Evolutionary conservation across 2,329 filamentous ascomycete genomes (phyloP), one percentile per base, ranked within the genome.

Genomic region (Cladobotryum mycophilum): DNA sequence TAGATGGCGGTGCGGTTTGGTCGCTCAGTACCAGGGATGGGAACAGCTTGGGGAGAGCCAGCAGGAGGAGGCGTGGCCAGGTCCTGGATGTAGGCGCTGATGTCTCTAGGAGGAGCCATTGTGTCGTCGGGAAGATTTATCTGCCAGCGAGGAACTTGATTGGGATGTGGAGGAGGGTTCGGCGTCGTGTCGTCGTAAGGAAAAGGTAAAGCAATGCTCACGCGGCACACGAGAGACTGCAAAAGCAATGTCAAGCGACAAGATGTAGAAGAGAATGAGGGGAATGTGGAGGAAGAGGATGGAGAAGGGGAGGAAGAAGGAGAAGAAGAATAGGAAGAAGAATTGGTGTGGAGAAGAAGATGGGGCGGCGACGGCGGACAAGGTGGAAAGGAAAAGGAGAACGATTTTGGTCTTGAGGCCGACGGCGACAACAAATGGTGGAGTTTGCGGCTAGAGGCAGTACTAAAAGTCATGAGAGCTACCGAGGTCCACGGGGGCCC

Each of bases 1-100:
- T 97, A 97, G 56, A 95, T 71, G 43, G 82, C 73, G 45, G 79
- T 86, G 58, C 90, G 84, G 53, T 84, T 87, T 45, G 88, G 82
- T 54, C 77, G 74, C 68, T 88, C 81, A 43, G 86, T 85, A 55
- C 87, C 87, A 1, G 89, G 85, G 17, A 99, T 61, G 12, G 89
- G 74, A 13, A 96, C 75, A 42, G 86, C 87, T 65, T 93, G 93
- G 1, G 90, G 88, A 45, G 81, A 74, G 56, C 89, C 89, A 8
- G 85, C 79, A 3, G 88, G 84, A 44, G 89, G 89, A 14, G 80
- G 76, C 51, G 72, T 65, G 47, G 76, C 70, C 51, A 89, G 70
- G 64, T 84, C 79, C 56, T 71, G 66, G 59, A 77, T 71, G 56
- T 70, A 68, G 38, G 74, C 70, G 49, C 63, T 55, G 41, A 63